These are phyloP conservation scores for Microdochium paspali DNA, from an alignment of 2,329 filamentous ascomycete species.

Conservation along the genomic window DNA sequence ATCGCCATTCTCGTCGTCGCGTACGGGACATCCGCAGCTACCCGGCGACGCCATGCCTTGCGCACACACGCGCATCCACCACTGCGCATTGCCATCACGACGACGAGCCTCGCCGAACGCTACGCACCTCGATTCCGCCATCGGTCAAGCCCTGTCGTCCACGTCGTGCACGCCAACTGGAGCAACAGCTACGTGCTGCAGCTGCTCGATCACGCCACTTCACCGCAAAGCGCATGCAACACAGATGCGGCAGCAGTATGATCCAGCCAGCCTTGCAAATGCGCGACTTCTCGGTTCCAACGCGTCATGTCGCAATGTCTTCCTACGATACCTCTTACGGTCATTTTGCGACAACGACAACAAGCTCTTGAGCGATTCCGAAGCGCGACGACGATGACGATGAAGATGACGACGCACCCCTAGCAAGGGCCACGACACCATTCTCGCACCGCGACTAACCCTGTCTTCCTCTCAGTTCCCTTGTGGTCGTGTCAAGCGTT, in stretches of 20 bases:
- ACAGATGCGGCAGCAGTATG: no score
- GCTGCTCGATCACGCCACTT: no score
- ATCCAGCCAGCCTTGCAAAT: no score
- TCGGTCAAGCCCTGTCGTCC: neutral
- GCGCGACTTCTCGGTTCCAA: no score
- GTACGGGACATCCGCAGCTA: conserved; percentile 1
- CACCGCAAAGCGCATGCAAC: no score
- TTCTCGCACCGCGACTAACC: conserved; percentile 5
- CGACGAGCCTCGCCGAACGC: neutral
- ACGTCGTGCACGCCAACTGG: no score
- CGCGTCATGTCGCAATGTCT: no score
- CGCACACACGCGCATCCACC: conserved; percentile 1
- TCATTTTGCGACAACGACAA: no score
- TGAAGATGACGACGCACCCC: neutral
- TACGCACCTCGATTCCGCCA: neutral
- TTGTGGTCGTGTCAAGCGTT: conserved; percentile 99
- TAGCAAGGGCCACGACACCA: neutral
- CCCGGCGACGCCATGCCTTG: neutral
- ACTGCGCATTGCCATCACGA: neutral
- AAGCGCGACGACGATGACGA: neutral
- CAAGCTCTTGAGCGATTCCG: no score
- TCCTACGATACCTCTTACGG: no score
- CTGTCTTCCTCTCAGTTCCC: conserved; percentile 60
- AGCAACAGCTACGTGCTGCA: no score
- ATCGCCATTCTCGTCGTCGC: neutral